Percentiles rank a stretch among this genome's conserved stretches.
Evolutionary conservation across 2,329 filamentous ascomycete genomes (phyloP).

Genomic region (Scedosporium dehoogii): DNA sequence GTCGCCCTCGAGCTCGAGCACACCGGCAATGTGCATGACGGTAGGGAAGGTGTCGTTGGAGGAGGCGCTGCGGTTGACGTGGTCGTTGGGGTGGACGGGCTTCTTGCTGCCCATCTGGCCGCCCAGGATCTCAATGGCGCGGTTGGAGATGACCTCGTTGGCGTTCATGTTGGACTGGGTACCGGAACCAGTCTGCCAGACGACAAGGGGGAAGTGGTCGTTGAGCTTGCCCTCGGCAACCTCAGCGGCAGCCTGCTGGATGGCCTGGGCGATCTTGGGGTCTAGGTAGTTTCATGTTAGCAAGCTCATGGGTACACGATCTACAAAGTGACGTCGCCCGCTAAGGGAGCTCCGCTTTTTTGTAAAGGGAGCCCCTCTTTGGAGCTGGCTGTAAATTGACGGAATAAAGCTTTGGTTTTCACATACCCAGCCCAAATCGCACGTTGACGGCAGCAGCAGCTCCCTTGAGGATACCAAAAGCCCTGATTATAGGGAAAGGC

Average conservation of each 20-base stretch:
- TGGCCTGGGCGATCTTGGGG: slow-evolving; percentile 81
- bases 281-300: slow-evolving; percentile 39
- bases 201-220: slow-evolving; percentile 96
- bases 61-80: slow-evolving; percentile 97
- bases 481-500: slow-evolving; percentile 83
- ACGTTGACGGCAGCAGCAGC: slow-evolving; percentile 94
- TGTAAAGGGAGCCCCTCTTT: too few relatives aligned
- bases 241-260: slow-evolving; percentile 88
- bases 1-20: slow-evolving; percentile 80
- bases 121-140: slow-evolving; percentile 94
- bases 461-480: slow-evolving; percentile 95
- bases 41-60: slow-evolving; percentile 99
- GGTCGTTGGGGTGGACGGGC: slow-evolving; percentile 97
- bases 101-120: slow-evolving; percentile 94
- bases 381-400: too few relatives aligned
- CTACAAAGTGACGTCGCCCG: too few relatives aligned
- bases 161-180: slow-evolving; percentile 99
- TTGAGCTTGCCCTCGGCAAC: slow-evolving; percentile 88
- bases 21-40: slow-evolving; percentile 98
- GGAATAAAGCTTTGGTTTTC: too few relatives aligned
- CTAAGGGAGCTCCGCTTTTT: too few relatives aligned
- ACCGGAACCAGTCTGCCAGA: slow-evolving; percentile 98
- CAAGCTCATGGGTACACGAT: neutral
- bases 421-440: slow-evolving; percentile 74
- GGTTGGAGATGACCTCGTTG: slow-evolving; percentile 99